Conservation (phyloP, 208 protist species). For the Trypanosoma lewisi region DNA sequence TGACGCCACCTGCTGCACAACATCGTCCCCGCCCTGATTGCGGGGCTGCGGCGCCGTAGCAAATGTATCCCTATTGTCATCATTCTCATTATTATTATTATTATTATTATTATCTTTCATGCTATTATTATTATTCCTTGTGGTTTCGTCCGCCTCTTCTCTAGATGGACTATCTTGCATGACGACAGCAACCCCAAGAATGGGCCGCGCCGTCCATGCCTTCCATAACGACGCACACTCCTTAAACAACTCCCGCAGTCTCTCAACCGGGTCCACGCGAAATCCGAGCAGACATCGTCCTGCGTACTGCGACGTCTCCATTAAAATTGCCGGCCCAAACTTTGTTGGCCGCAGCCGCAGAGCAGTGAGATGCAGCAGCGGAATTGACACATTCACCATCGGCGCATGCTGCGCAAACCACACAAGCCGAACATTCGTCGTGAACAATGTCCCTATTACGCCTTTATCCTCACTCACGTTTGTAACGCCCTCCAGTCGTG, state of each 20-base stretch:
- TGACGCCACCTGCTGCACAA: conserved; percentile 64
- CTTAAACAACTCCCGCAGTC: conserved; percentile 69
- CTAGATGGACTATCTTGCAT: conserved; percentile 29
- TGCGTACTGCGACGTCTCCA: conserved; percentile 67
- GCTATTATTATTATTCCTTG: background rate
- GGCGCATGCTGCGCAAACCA: conserved; percentile 89
- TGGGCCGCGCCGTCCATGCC: conserved; percentile 68
- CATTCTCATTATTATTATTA: background rate
- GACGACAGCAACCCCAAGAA: conserved; percentile 77
- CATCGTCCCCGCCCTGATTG: conserved; percentile 62
- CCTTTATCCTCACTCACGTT: conserved; percentile 93
- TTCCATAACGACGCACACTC: conserved; percentile 83
- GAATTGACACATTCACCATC: conserved; percentile 96
- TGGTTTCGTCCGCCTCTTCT: conserved; percentile 3
- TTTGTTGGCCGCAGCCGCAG: conserved; percentile 75
- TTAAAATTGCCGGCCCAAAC: conserved; percentile 79
- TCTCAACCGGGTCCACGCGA: conserved; percentile 69
- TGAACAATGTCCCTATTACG: conserved; percentile 89
- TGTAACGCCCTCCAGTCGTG: conserved; percentile 77
- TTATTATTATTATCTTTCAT: conserved; percentile 10
- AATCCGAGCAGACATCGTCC: conserved; percentile 90
- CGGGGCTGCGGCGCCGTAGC: conserved; percentile 4
- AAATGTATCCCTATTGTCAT: background rate
- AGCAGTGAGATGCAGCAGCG: conserved; percentile 91
- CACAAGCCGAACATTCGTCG: conserved; percentile 95